Evolutionary conservation across 768 basidiomycete species (phyloP).

Genomic region (Hygrocybe punicea): DNA sequence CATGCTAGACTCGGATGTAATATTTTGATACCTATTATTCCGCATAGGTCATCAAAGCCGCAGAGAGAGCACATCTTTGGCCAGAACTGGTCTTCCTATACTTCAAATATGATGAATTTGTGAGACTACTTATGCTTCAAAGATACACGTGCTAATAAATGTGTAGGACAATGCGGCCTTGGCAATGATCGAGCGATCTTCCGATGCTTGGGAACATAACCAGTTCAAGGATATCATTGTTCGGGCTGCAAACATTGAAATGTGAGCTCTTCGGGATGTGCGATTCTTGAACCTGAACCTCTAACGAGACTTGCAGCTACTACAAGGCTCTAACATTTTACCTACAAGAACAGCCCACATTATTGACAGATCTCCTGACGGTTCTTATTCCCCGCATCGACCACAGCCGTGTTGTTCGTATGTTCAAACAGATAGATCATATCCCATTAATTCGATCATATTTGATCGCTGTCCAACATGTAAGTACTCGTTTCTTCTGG

Average conservation of each 20-base stretch:
- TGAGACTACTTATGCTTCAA: slow-evolving; percentile 34
- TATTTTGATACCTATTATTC: background rate
- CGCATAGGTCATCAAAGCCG: slow-evolving; percentile 80
- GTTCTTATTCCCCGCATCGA: slow-evolving; percentile 93
- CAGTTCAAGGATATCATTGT: slow-evolving; percentile 99
- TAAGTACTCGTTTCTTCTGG: slow-evolving; percentile 35
- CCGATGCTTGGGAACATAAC: slow-evolving; percentile 99
- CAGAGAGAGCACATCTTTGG: slow-evolving; percentile 97
- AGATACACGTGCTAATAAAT: slow-evolving; percentile 1
- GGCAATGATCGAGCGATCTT: slow-evolving; percentile 97
- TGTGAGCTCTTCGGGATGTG: slow-evolving; percentile 47
- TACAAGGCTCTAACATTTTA: slow-evolving; percentile 96
- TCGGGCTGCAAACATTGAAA: slow-evolving; percentile 95
- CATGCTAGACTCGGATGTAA: too few relatives aligned
- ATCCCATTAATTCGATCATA: slow-evolving; percentile 94
- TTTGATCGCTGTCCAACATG: slow-evolving; percentile 94
- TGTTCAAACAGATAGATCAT: slow-evolving; percentile 93
- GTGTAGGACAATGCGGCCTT: slow-evolving; percentile 89
- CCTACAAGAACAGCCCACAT: slow-evolving; percentile 86
- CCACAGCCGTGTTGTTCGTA: slow-evolving; percentile 90
- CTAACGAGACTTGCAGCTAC: slow-evolving; percentile 51
- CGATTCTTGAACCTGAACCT: background rate
- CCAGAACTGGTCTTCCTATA: slow-evolving; percentile 97
- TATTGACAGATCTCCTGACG: slow-evolving; percentile 89
- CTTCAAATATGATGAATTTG: slow-evolving; percentile 96